Percentiles rank a stretch among this genome's conserved stretches.
These are phyloP conservation scores for Phytophthora quininea DNA, from an alignment of 352 stramenopile species.

Conservation along the genomic window DNA sequence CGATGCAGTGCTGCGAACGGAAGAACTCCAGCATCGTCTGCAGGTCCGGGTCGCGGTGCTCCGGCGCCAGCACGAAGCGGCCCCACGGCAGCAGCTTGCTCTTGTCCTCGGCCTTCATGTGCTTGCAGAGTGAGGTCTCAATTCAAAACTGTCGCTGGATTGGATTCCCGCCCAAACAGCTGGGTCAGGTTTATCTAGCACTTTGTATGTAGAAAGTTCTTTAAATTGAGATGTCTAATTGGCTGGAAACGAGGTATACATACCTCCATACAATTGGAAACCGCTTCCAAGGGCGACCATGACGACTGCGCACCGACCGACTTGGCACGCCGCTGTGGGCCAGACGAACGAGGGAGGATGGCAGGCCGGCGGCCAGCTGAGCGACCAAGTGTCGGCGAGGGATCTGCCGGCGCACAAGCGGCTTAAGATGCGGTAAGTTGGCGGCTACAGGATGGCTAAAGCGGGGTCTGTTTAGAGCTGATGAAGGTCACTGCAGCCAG, in stretches of 20 bases:
- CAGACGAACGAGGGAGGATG: constrained; percentile 89
- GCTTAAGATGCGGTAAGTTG: constrained; percentile 80
- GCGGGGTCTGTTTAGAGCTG: background rate
- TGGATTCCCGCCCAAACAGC: no score
- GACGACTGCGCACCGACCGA: constrained; percentile 88
- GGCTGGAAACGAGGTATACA: no score
- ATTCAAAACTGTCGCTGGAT: constrained; percentile 13
- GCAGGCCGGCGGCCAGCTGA: constrained; percentile 80
- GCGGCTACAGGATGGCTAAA: background rate
- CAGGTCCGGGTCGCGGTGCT: constrained; percentile 22
- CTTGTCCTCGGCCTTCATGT: background rate
- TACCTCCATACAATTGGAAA: constrained; percentile 8
- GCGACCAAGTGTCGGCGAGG: constrained; percentile 80
- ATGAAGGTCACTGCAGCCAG: constrained; percentile 46
- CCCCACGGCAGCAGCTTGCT: constrained; percentile 50
- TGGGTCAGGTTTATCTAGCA: no score
- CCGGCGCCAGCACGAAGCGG: constrained; percentile 51
- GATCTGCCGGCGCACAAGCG: constrained; percentile 84
- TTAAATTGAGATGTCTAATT: background rate
- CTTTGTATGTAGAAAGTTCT: constrained; percentile 9
- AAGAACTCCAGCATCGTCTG: constrained; percentile 54
- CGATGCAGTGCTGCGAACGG: constrained; percentile 46
- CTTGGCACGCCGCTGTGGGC: constrained; percentile 85
- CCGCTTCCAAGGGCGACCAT: constrained; percentile 34
- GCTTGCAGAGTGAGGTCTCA: background rate